Evolutionary conservation across 176 grass and related monocot species (phyloP), one percentile per base, ranked within the genome.

Genomic region (Rhynchospora breviuscula): DNA sequence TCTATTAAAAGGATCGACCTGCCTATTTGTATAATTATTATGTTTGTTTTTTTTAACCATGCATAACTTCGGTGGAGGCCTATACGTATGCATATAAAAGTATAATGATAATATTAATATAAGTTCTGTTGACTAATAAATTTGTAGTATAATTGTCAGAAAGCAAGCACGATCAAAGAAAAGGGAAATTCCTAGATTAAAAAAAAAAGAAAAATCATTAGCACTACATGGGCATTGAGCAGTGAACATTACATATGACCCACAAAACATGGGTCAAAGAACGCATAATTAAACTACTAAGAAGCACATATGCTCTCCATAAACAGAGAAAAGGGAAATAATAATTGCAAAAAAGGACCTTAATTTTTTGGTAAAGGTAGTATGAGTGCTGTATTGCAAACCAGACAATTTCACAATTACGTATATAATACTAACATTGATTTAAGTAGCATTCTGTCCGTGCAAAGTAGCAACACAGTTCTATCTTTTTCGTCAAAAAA

Each of bases 261-360:
- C 80, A 67, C 63, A 82, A 82, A 82, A 82, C 80, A 82, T 2
- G 80, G 80, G 80, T 82, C 80, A 82, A 82, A 82, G 22, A 44
- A 63, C 5, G 6, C 59, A 67, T 67, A 35, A 82, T 66, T 67
- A 51, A 82, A 65, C 13, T 15, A 63, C 10, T 57, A 7, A 79
- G 11, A 78, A 31, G 47, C 56, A 46, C 79, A 64, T 26, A 33
- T 47, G 60, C 44, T 46, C 59, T 60, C 57, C 18, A 63, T 21
- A 45, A 48, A 63, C 14, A 17, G 4, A 60, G 0, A 13, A 43
- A 15, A 29, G 29, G 0, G n/a, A 6, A 21, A 46, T 14, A 63
- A 63, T 60, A 19, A 43, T 35, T 66, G 17, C 61, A 5, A 26
- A 65, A 67, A 67, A 48, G 21, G 35, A 43, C 31, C 52, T 80